Conservation (phyloP, 2,329 filamentous ascomycete genomes). For the Pseudocercospora eumusae region DNA sequence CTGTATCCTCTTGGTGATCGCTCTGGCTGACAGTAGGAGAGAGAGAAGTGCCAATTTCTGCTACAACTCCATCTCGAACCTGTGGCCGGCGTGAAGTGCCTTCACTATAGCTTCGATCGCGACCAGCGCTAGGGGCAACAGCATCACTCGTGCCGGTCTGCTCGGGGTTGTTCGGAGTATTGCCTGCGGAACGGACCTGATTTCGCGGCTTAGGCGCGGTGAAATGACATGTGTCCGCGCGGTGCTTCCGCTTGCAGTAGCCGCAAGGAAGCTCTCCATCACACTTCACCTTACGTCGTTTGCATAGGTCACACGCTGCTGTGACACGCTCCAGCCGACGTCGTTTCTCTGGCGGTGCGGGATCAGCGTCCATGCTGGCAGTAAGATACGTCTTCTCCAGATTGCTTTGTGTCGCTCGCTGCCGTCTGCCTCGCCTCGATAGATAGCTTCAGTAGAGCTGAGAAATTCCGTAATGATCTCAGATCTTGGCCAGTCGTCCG, state of each 20-base stretch:
- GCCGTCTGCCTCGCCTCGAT: neutral
- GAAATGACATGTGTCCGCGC: constrained; percentile 45
- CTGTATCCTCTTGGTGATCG: constrained; percentile 42
- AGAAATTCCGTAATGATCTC: neutral
- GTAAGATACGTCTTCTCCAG: neutral
- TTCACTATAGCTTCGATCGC: constrained; percentile 10
- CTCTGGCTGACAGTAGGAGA: constrained; percentile 27
- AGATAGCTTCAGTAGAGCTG: neutral
- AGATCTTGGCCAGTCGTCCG: neutral
- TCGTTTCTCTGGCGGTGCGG: constrained; percentile 21
- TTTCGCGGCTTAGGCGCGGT: constrained; percentile 18
- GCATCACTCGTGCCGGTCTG: neutral
- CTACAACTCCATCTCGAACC: constrained; percentile 17
- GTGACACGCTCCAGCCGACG: constrained; percentile 32
- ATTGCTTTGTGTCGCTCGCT: neutral
- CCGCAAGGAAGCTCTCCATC: constrained; percentile 54
- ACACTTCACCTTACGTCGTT: constrained; percentile 55
- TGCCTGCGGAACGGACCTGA: constrained; percentile 36
- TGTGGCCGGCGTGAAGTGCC: constrained; percentile 13
- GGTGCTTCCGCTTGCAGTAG: constrained; percentile 50
- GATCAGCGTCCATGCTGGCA: neutral
- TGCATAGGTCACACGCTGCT: constrained; percentile 50
- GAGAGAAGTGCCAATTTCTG: constrained; percentile 19
- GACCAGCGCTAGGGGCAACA: neutral
- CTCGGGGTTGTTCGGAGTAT: constrained; percentile 32